Conservation (phyloP, 2,329 filamentous ascomycete species). For the Nigrograna mackinnonii region DNA sequence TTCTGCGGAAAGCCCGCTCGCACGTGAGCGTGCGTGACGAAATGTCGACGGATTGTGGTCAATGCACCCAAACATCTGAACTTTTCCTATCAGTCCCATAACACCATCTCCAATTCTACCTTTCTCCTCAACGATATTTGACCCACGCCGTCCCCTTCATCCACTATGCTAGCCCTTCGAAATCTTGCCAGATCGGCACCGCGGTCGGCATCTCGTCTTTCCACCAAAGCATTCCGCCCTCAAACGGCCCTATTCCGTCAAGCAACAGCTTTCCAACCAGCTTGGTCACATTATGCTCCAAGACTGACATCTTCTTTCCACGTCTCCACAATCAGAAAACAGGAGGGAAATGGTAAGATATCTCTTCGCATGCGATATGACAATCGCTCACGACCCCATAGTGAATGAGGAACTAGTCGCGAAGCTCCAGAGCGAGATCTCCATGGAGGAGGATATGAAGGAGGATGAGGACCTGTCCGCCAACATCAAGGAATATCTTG, state of each 20-base stretch:
- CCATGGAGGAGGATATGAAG: slow-evolving; percentile 78
- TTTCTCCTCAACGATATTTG: slow-evolving; percentile 5
- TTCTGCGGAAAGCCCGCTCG: too few species aligned
- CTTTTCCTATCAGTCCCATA: too few species aligned
- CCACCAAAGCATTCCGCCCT: slow-evolving; percentile 40
- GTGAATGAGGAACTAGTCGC: slow-evolving; percentile 76
- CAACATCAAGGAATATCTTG: slow-evolving; percentile 84
- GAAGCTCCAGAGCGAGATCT: slow-evolving; percentile 68
- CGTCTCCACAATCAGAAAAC: slow-evolving; percentile 41
- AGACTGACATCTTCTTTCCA: slow-evolving; percentile 47
- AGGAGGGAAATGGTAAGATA: slow-evolving; percentile 30
- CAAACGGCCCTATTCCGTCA: slow-evolving; percentile 39
- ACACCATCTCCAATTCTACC: not conserved
- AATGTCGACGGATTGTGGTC: too few species aligned
- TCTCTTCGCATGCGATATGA: not conserved
- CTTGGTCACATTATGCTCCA: slow-evolving; percentile 33
- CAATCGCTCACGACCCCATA: slow-evolving; percentile 17
- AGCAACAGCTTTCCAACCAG: slow-evolving; percentile 33
- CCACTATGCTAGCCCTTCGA: slow-evolving; percentile 50
- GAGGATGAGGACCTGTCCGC: slow-evolving; percentile 71
- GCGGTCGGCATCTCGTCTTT: slow-evolving; percentile 45
- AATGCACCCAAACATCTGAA: too few species aligned
- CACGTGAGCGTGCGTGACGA: too few species aligned
- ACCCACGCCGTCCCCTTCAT: slow-evolving; percentile 2
- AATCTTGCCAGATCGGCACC: slow-evolving; percentile 50